Base-by-base conservation (phyloP, 352 stramenopile species). In the Phytophthora crassamura region DNA sequence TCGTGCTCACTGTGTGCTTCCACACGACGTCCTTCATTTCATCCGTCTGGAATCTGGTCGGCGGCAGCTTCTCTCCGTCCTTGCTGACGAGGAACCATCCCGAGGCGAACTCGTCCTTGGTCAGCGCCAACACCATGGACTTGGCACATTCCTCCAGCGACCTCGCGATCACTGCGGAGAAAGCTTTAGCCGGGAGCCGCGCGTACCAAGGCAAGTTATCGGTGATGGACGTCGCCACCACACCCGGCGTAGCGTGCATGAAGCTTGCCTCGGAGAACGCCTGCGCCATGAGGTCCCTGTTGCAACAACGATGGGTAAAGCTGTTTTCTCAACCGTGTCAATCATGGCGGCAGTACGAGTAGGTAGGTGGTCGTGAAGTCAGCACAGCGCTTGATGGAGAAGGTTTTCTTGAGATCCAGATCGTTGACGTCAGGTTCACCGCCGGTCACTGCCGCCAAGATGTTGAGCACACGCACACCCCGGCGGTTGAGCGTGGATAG, bases 11-110 rank as follows among this genome's bases (percentile, higher is more conserved):
- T 1, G 50, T 55, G 43, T 72, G 64, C 15, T 68, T 64, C 51
- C 64, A 68, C 38, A 72, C 64, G 14, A 67, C 54, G 2, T 72
- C 58, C 38, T 67, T 72, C 33, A 72, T 20, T 15, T 72, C 50
- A 1, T 72, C 16, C 36, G 50, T 63, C 41, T 72, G 64, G 22
- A 63, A 67, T 30, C 59, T 59, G 42, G 64, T 68, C 49, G 47
- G 39, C 22, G 59, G 36, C 7, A 68, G 20, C 2, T 20, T 16
- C 20, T 64, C 32, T 30, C 20, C 64, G 25, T 67, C 30, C 18
- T 63, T 57, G 46, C 20, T 45, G 36, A 68, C 42, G 16, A 72
- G 32, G 28, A 64, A 38, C 58, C 64, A 68, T 2, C 45, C 51
- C 6, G 35, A 61, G n/a, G 18, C 53, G 50, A 53, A 67, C 41